Percentiles rank a stretch among this genome's conserved stretches.
phyloP scores from a whole-genome alignment of 768 basidiomycete genomes.

The Tephrocybe sp. region DNA sequence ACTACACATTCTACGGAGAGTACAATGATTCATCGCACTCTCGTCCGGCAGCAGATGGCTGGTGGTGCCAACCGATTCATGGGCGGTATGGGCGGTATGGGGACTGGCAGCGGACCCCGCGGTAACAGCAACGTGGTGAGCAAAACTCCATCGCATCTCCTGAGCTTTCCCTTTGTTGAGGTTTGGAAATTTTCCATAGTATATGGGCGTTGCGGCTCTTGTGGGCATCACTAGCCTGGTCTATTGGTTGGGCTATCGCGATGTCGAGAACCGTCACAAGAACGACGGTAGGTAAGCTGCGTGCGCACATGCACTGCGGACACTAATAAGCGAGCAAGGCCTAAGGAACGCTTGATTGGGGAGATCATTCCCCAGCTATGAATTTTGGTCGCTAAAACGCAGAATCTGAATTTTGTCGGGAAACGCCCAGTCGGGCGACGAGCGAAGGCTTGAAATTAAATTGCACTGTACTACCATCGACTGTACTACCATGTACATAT shows the following conservation, averaged over 20 bases:
- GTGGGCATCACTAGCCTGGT: slow-evolving; percentile 17
- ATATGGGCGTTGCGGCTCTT: slow-evolving; percentile 17
- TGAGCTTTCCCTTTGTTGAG: background rate
- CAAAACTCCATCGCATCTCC: background rate
- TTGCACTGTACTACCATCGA: too few species aligned
- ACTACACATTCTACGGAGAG: background rate
- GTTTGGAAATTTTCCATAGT: slow-evolving; percentile 5
- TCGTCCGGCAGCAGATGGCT: slow-evolving; percentile 14
- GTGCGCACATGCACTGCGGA: background rate
- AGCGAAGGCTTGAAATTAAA: too few species aligned
- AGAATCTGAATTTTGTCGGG: too few species aligned
- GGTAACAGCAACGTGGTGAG: slow-evolving; percentile 22
- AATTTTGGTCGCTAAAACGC: slow-evolving; percentile 4
- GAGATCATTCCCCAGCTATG: slow-evolving; percentile 19
- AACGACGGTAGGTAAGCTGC: slow-evolving; percentile 19
- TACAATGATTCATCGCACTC: slow-evolving; percentile 15
- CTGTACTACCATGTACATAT: too few species aligned
- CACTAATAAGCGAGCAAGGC: slow-evolving; percentile 11
- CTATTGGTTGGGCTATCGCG: slow-evolving; percentile 22
- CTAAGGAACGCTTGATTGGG: slow-evolving; percentile 15
- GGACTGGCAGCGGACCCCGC: slow-evolving; percentile 13
- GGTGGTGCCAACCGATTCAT: slow-evolving; percentile 18
- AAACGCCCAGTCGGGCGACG: too few species aligned
- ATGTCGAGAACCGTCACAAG: slow-evolving; percentile 23
- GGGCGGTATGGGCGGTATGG: slow-evolving; percentile 14